Base-by-base conservation (phyloP, 2,329 filamentous ascomycete species). In the Reticulascus tulasneorum region DNA sequence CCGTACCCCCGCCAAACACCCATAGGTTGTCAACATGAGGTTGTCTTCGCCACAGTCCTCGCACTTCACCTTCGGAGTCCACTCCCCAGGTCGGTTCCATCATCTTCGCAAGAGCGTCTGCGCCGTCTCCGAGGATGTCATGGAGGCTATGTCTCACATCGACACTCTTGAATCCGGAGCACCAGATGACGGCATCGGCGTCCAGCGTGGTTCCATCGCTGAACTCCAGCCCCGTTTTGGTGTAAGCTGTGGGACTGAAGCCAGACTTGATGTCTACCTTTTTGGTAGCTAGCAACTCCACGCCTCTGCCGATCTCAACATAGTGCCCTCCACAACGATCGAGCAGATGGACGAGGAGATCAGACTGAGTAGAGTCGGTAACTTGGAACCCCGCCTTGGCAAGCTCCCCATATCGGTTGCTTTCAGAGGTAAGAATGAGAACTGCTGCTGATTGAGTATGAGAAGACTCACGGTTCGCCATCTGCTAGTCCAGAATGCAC, bases 21-120 rank as follows among this genome's bases (percentile, higher is more conserved):
- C 59, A 65, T 33, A 59, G 55, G 13, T 62, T 63, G 7, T 60
- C 52, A 9, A 58, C 19, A 6, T 37, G 40, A 4, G 37, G 21
- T 6, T 60, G 56, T 5, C 59, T 55, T 47, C 63, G 64, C 55
- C 59, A 64, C 44, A 66, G 37, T 1, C 64, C 63, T 1, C 61
- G 54, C 15, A 66, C 38, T 49, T 68, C 64, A 6, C 64, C 65
- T 44, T 71, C 66, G 3, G 27, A 44, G 39, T 68, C 64, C 2
- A 66, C 39, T 0, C 63, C 64, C 59, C 61, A 67, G 1, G 63
- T 63, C 2, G 52, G 50, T 24, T 69, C 65, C 6, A 67, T 21
- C 21, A 45, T 42, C 1, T 29, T 39, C 0, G 56, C 57, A 17
- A 65, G 46, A 2, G 56, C 49, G 3, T 37, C 27, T 0, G 59